A percentile compares a stretch with the other conserved stretches of the same genome.
These are phyloP conservation scores for Euphorbia lathyris DNA, from an alignment of 345 rosid species.

Conservation along the genomic window DNA sequence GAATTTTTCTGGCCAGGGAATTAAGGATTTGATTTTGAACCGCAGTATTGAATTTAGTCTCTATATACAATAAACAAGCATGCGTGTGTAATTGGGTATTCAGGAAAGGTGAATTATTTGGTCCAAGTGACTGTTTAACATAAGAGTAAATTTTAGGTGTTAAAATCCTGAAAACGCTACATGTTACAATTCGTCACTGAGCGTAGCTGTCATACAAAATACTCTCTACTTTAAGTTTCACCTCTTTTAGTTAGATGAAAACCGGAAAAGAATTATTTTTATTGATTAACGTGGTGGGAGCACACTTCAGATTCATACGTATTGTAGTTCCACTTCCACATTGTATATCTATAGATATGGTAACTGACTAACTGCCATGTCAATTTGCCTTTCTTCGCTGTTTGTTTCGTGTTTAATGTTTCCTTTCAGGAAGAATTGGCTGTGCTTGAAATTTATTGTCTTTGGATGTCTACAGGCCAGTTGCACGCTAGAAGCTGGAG, in stretches of 20 bases:
- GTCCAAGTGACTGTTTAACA: background rate
- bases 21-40: background rate
- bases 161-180: background rate
- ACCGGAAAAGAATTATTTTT: background rate
- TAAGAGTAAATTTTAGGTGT: background rate
- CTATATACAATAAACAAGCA: too few species aligned
- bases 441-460: background rate
- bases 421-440: background rate
- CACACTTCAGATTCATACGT: background rate
- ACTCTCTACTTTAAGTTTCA: background rate
- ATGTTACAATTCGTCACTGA: background rate
- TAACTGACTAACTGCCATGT: background rate
- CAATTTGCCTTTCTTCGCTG: background rate
- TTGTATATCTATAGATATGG: too few species aligned
- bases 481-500: conserved; percentile 97
- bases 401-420: background rate
- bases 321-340: too few species aligned
- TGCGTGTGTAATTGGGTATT: too few species aligned
- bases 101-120: too few species aligned
- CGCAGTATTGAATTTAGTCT: background rate
- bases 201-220: background rate
- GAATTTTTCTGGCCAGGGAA: background rate
- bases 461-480: conserved; percentile 56
- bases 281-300: background rate
- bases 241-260: background rate